These are phyloP conservation scores for Saccharomycopsis javanensis DNA, from an alignment of 805 yeast species.

Conservation along the genomic window DNA sequence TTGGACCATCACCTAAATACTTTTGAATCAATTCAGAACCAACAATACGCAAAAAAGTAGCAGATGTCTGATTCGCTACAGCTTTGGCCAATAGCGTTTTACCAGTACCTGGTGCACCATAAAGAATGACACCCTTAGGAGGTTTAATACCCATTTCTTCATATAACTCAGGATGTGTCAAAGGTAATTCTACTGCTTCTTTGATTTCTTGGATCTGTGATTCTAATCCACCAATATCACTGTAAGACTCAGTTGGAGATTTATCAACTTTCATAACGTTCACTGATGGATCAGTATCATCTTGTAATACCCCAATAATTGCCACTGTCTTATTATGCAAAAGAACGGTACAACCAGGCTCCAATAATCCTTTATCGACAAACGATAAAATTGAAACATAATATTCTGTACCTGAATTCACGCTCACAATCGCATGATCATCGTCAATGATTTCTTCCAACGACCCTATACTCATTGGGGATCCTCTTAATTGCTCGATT, in stretches of 20 bases:
- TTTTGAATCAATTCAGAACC: conserved; percentile 96
- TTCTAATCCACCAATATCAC: conserved; percentile 96
- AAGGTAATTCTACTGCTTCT: conserved; percentile 91
- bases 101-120: conserved; percentile 98
- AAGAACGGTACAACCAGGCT: conserved; percentile 94
- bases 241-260: conserved; percentile 92
- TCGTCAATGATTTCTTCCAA: conserved; percentile 96
- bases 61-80: conserved; percentile 95
- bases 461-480: conserved; percentile 94
- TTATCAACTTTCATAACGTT: conserved; percentile 96
- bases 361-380: conserved; percentile 91
- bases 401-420: conserved; percentile 94
- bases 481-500: conserved; percentile 90
- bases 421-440: conserved; percentile 96
- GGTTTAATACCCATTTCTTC: conserved; percentile 99
- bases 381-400: conserved; percentile 92
- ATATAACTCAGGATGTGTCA: conserved; percentile 92
- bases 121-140: conserved; percentile 93
- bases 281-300: conserved; percentile 97
- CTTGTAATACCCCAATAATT: conserved; percentile 95
- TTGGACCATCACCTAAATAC: conserved; percentile 96
- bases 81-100: conserved; percentile 94
- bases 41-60: conserved; percentile 90
- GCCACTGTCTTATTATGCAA: conserved; percentile 93
- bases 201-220: conserved; percentile 94